phyloP scores from a whole-genome alignment of 805 yeast genomes.

The Kuraishia floccosa region DNA sequence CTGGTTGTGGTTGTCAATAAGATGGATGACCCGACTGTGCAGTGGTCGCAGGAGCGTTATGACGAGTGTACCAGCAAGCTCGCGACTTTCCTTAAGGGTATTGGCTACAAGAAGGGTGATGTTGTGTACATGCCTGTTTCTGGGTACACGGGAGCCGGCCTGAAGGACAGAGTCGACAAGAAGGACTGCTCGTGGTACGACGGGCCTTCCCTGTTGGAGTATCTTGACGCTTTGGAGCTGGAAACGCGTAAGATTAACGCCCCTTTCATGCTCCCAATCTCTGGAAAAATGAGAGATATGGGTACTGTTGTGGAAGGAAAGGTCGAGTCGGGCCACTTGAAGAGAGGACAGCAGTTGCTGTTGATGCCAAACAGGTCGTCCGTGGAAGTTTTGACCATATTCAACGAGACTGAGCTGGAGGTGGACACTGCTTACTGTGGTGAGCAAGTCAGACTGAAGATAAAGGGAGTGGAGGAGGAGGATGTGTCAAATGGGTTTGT shows the following conservation, averaged over 20 bases:
- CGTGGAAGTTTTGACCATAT: conserved; percentile 81
- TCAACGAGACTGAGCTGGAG: conserved; percentile 93
- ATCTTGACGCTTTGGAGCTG: conserved; percentile 70
- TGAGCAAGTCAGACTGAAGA: conserved; percentile 89
- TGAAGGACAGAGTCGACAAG: conserved; percentile 72
- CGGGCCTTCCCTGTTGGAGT: conserved; percentile 90
- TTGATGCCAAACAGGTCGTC: conserved; percentile 86
- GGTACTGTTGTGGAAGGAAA: conserved; percentile 98
- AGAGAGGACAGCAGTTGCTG: conserved; percentile 62
- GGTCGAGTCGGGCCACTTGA: conserved; percentile 90
- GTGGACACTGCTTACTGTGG: conserved; percentile 87
- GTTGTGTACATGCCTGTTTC: conserved; percentile 94
- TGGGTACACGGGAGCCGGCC: conserved; percentile 94
- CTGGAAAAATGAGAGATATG: conserved; percentile 91
- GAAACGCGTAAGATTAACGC: conserved; percentile 82
- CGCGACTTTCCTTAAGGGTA: conserved; percentile 66
- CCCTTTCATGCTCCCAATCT: conserved; percentile 94
- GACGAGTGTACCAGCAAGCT: conserved; percentile 89
- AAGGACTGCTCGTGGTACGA: conserved; percentile 83
- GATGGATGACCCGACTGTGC: conserved; percentile 97
- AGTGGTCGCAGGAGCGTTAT: conserved; percentile 93
- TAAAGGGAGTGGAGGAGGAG: conserved; percentile 96
- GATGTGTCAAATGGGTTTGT: conserved; percentile 90
- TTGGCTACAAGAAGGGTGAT: conserved; percentile 86
- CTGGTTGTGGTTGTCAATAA: conserved; percentile 90